Percentiles rank a stretch among this genome's conserved stretches.
Conservation (phyloP, 192 early-diverging fungal species). For the Entophlyctis luteolus region DNA sequence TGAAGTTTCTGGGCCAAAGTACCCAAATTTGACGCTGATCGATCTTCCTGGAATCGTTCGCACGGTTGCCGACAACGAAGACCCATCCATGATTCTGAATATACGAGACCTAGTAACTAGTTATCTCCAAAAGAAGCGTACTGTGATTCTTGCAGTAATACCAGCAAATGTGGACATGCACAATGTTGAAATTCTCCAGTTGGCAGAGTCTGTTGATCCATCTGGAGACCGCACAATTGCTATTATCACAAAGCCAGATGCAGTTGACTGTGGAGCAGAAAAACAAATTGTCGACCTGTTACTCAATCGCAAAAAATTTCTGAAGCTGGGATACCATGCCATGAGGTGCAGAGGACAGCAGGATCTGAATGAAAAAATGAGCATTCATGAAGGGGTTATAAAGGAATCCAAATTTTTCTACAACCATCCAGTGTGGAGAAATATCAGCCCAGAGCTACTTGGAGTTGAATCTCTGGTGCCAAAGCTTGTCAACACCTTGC, state of each 20-base stretch:
- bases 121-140: constrained; percentile 21
- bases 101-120: constrained; percentile 18
- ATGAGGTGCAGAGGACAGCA: constrained; percentile 17
- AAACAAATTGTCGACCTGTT: constrained; percentile 12
- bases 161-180: constrained; percentile 34
- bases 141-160: constrained; percentile 34
- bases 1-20: constrained; percentile 8
- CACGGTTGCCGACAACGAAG: constrained; percentile 20
- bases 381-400: background rate
- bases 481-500: constrained; percentile 15
- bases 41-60: constrained; percentile 36
- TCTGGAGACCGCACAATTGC: constrained; percentile 24
- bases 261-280: constrained; percentile 21
- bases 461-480: constrained; percentile 4
- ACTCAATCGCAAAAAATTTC: background rate
- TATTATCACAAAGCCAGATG: constrained; percentile 36
- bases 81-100: constrained; percentile 8
- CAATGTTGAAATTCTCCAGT: constrained; percentile 26
- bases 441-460: background rate
- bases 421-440: background rate
- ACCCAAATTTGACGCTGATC: constrained; percentile 26
- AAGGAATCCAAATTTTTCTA: constrained; percentile 22
- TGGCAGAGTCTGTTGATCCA: constrained; percentile 21
- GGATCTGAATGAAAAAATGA: constrained; percentile 13
- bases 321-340: constrained; percentile 30